A percentile compares a stretch with the other conserved stretches of the same genome.
Conservation (phyloP, 495 filamentous ascomycete species). For the Podospora conica region DNA sequence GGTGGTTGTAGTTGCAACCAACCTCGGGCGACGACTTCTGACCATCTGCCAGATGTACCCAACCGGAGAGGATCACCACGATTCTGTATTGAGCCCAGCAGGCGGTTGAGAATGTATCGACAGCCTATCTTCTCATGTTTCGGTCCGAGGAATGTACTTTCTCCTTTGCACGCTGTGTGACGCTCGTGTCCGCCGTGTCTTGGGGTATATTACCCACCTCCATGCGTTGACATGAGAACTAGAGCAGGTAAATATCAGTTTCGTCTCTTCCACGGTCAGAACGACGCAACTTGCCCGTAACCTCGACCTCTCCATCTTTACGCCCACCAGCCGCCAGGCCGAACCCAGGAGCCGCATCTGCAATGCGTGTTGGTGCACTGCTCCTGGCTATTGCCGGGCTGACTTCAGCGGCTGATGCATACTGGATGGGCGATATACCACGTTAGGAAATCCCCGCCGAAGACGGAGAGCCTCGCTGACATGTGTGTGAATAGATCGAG, state of each 20-base stretch:
- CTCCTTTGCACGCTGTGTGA: background rate
- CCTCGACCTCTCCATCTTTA: background rate
- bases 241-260: background rate
- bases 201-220: background rate
- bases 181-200: background rate
- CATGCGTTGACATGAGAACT: background rate
- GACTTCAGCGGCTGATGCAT: slow-evolving; percentile 33
- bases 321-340: background rate
- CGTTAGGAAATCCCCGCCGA: slow-evolving; percentile 25
- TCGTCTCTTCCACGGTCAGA: background rate
- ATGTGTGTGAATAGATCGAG: slow-evolving; percentile 31
- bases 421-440: slow-evolving; percentile 40
- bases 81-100: background rate
- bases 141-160: background rate
- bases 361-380: slow-evolving; percentile 36
- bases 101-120: background rate
- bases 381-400: slow-evolving; percentile 36
- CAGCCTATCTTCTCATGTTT: background rate
- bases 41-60: background rate
- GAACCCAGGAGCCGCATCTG: background rate
- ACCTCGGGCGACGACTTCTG: background rate
- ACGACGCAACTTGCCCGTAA: background rate
- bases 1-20: background rate
- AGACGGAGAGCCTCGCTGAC: background rate
- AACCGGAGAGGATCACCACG: background rate